phyloP scores from a whole-genome alignment of 306 rosid species.

The Vicia sativa region DNA sequence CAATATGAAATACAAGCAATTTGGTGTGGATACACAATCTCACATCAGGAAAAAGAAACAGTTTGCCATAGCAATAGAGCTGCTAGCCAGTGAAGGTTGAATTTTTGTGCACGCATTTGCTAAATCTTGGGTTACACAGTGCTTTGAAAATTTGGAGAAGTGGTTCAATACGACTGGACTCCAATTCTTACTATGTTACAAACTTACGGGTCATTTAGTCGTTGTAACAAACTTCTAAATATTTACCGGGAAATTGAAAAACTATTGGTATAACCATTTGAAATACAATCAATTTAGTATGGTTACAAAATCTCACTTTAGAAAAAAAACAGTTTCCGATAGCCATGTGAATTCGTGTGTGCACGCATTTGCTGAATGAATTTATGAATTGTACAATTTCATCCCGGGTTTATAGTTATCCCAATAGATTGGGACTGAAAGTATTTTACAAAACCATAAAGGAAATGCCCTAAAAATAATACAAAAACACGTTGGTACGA shows the following conservation, averaged over 20 bases:
- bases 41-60: too few species aligned
- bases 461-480: slow-evolving; percentile 19
- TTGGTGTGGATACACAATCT: too few species aligned
- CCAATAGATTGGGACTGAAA: neutral
- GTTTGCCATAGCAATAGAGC: too few species aligned
- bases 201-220: slow-evolving; percentile 14
- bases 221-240: slow-evolving; percentile 10
- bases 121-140: neutral
- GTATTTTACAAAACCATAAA: neutral
- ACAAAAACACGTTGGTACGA: neutral
- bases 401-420: slow-evolving; percentile 1
- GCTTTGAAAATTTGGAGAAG: slow-evolving; percentile 21
- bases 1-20: too few species aligned
- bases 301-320: neutral
- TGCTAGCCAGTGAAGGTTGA: too few species aligned
- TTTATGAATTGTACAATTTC: slow-evolving; percentile 1
- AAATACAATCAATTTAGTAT: neutral
- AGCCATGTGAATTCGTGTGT: neutral
- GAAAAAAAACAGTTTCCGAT: neutral
- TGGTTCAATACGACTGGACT: slow-evolving; percentile 9
- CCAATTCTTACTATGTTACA: slow-evolving; percentile 1
- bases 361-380: slow-evolving; percentile 4
- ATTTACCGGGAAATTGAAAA: slow-evolving; percentile 14
- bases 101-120: too few species aligned
- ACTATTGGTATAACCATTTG: slow-evolving; percentile 1